Evolutionary conservation across 345 rosid genomes (phyloP).

Genomic region (Punica granatum): DNA sequence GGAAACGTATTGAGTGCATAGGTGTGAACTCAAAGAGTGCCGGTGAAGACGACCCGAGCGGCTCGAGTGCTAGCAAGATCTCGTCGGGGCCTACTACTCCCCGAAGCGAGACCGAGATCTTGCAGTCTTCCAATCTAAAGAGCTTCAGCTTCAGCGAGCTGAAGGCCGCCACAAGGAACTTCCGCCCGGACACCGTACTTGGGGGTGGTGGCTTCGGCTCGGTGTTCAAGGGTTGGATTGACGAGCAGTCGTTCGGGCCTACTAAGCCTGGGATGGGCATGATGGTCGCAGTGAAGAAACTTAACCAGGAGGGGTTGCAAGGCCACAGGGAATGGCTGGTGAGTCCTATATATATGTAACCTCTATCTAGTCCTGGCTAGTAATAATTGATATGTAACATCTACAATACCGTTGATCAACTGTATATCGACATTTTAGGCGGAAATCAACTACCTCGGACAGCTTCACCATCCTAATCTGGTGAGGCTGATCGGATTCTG

Average conservation of each 20-base stretch:
- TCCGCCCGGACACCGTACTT: slow-evolving; percentile 35
- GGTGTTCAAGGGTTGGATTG: slow-evolving; percentile 42
- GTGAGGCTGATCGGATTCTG: slow-evolving; percentile 38
- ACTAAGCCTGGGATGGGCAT: slow-evolving; percentile 39
- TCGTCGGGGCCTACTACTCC: slow-evolving; percentile 26
- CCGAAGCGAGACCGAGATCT: slow-evolving; percentile 33
- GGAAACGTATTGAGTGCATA: neutral
- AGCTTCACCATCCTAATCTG: slow-evolving; percentile 29
- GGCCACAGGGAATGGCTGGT: slow-evolving; percentile 38
- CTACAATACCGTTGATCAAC: neutral
- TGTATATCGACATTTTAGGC: slow-evolving; percentile 16
- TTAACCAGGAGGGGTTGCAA: slow-evolving; percentile 25
- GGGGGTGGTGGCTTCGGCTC: slow-evolving; percentile 46
- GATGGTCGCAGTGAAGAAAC: slow-evolving; percentile 36
- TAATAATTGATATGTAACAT: neutral
- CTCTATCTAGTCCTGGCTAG: too few species aligned
- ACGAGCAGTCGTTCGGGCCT: slow-evolving; percentile 22
- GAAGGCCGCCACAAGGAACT: slow-evolving; percentile 30
- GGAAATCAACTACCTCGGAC: slow-evolving; percentile 36
- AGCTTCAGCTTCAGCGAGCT: slow-evolving; percentile 28
- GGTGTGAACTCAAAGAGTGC: slow-evolving; percentile 6
- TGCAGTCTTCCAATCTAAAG: slow-evolving; percentile 31
- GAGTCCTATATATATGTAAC: neutral
- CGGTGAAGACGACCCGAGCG: slow-evolving; percentile 4
- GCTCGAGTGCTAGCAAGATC: slow-evolving; percentile 13